Conservation (phyloP, 768 basidiomycete genomes). For the Multifurca ochricompacta region DNA sequence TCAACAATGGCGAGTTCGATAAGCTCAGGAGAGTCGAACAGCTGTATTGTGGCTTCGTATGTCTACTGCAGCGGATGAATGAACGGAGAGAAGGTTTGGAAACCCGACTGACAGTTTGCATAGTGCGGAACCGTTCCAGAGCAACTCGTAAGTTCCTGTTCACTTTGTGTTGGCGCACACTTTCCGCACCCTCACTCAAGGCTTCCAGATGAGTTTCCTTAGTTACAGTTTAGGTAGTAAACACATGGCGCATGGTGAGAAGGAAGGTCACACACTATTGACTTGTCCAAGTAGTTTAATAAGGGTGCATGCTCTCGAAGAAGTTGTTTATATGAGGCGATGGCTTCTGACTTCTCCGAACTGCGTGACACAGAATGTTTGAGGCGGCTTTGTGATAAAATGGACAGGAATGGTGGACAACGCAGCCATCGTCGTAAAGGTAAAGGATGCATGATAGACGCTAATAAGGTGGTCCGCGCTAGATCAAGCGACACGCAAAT, state of each 20-base stretch:
- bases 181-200: not conserved
- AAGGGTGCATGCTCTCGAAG: slow-evolving; percentile 12
- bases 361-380: not conserved
- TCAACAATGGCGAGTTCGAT: slow-evolving; percentile 17
- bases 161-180: not conserved
- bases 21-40: slow-evolving; percentile 19
- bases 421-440: slow-evolving; percentile 6
- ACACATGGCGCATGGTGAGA: not conserved
- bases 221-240: not conserved
- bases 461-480: not conserved
- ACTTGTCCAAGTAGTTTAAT: slow-evolving; percentile 5
- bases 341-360: slow-evolving; percentile 13
- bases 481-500: not conserved
- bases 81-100: not conserved
- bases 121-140: not conserved
- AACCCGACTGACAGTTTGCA: slow-evolving; percentile 10
- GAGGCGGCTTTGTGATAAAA: not conserved
- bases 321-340: slow-evolving; percentile 5
- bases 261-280: not conserved
- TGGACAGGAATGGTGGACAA: not conserved
- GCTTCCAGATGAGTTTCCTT: not conserved
- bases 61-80: slow-evolving; percentile 12
- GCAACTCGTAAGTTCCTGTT: not conserved
- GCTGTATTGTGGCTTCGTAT: slow-evolving; percentile 12
- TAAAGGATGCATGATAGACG: slow-evolving; percentile 9